Conservation (phyloP, 495 filamentous ascomycete genomes). For the Parathielavia appendiculata region DNA sequence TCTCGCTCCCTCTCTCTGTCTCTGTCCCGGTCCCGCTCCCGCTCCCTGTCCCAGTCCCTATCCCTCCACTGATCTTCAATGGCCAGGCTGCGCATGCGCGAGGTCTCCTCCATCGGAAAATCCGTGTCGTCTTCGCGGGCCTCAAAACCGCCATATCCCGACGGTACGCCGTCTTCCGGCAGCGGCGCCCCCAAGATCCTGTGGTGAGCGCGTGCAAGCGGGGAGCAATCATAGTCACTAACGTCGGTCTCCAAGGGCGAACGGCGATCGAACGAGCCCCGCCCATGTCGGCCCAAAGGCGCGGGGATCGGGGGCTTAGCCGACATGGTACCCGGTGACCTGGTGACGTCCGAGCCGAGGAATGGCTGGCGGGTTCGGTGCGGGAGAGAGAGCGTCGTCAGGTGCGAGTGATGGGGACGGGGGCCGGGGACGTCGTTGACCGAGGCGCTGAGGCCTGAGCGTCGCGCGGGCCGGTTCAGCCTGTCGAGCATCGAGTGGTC, state of each 20-base stretch:
- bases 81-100: conserved; percentile 52
- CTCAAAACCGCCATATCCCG: conserved; percentile 40
- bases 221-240: conserved; percentile 47
- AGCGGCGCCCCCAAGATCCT: conserved; percentile 46
- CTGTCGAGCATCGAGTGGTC: conserved; percentile 76
- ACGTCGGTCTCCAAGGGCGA: conserved; percentile 42
- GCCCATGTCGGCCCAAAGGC: conserved; percentile 43
- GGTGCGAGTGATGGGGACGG: conserved; percentile 45
- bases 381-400: conserved; percentile 49
- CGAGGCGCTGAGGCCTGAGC: conserved; percentile 49
- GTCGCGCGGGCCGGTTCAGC: conserved; percentile 55
- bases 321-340: conserved; percentile 42
- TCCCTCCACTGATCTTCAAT: conserved; percentile 48
- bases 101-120: conserved; percentile 62
- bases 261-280: conserved; percentile 42
- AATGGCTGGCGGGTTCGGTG: conserved; percentile 36
- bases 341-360: conserved; percentile 44
- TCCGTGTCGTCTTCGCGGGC: conserved; percentile 59
- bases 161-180: conserved; percentile 37
- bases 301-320: conserved; percentile 47
- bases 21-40: conserved; percentile 14
- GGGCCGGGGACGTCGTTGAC: conserved; percentile 42
- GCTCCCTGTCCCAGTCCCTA: conserved; percentile 22
- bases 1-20: conserved; percentile 29
- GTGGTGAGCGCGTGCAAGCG: conserved; percentile 56